Conservation (phyloP, 2,329 filamentous ascomycete genomes). For the Colletotrichum tropicicola region DNA sequence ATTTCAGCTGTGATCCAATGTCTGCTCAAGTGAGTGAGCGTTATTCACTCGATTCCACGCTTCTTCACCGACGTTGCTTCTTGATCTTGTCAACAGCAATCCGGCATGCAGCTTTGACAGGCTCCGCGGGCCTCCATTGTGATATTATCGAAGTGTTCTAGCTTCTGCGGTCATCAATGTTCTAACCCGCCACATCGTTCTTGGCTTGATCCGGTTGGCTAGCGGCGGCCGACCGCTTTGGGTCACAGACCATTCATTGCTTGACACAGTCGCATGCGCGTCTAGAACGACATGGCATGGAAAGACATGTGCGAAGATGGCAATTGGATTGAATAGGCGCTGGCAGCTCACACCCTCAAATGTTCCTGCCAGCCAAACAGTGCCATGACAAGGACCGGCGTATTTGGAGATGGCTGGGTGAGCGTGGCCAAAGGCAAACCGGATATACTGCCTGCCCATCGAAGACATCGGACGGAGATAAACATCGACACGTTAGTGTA, state of each 20-base stretch:
- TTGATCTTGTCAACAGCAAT: too few species aligned
- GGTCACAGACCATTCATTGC: neutral
- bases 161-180: too few species aligned
- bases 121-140: too few species aligned
- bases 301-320: neutral
- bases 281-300: neutral
- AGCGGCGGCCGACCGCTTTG: neutral
- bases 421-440: neutral
- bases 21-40: too few species aligned
- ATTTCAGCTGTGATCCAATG: too few species aligned
- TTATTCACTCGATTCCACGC: too few species aligned
- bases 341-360: neutral
- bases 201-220: too few species aligned
- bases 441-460: constrained; percentile 2
- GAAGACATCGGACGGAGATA: neutral
- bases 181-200: too few species aligned
- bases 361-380: neutral
- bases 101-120: too few species aligned
- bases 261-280: constrained; percentile 4
- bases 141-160: too few species aligned
- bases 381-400: neutral
- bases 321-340: constrained; percentile 20
- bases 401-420: neutral
- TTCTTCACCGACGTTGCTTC: too few species aligned
- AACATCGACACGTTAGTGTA: constrained; percentile 3